Evolutionary conservation across 192 early-diverging fungal genomes (phyloP).

Genomic region (Rhizoclosmatium sp.): DNA sequence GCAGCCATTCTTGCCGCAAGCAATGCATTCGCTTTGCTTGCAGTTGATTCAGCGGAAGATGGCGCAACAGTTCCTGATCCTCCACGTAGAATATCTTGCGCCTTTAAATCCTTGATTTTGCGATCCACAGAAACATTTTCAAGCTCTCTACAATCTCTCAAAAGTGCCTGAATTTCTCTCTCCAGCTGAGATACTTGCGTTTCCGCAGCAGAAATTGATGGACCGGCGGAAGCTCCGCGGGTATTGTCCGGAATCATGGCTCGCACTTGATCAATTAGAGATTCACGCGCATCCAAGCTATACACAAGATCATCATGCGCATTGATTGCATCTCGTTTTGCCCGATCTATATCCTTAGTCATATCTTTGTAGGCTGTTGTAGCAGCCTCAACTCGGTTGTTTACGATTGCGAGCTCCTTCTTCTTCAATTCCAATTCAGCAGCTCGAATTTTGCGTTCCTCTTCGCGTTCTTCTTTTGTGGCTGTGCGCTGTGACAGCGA

Average conservation of each 20-base stretch:
- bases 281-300: conserved; percentile 33
- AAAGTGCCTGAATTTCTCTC: conserved; percentile 44
- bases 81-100: conserved; percentile 9
- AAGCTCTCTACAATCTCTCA: conserved; percentile 41
- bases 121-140: conserved; percentile 30
- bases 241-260: conserved; percentile 14
- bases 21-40: conserved; percentile 49
- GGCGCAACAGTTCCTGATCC: conserved; percentile 28
- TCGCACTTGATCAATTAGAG: conserved; percentile 34
- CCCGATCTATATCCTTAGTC: conserved; percentile 38
- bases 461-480: conserved; percentile 43
- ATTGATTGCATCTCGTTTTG: conserved; percentile 41
- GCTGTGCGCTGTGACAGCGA: conserved; percentile 28
- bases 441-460: conserved; percentile 46
- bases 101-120: conserved; percentile 33
- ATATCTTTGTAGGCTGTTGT: conserved; percentile 39
- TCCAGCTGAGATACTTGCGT: conserved; percentile 40
- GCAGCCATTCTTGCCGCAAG: conserved; percentile 61
- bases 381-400: conserved; percentile 36
- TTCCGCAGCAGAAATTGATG: background rate
- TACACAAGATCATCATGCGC: conserved; percentile 42
- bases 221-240: background rate
- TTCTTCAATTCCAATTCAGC: conserved; percentile 50
- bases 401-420: conserved; percentile 47
- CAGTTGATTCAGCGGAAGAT: conserved; percentile 9